Evolutionary conservation across 1,284 basidiomycete species (phyloP).

Genomic region (Irpex sp.): DNA sequence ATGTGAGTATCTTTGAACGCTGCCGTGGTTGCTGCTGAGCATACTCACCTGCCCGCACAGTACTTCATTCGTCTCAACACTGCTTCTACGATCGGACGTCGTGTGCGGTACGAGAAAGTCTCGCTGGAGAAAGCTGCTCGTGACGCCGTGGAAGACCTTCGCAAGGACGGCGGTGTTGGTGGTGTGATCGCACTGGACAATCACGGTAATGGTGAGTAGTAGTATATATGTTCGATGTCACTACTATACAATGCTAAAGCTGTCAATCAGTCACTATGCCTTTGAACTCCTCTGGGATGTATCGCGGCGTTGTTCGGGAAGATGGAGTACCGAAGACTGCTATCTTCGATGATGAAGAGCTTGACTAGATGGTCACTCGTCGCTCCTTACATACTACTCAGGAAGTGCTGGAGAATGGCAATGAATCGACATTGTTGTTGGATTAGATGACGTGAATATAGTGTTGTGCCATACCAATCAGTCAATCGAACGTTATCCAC

Average conservation of each 20-base stretch:
- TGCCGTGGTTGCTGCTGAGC: not conserved
- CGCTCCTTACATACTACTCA: not conserved
- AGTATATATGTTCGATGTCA: not conserved
- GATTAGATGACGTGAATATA: not conserved
- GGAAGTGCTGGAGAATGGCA: not conserved
- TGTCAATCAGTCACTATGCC: constrained; percentile 53
- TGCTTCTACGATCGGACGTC: constrained; percentile 60
- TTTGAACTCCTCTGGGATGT: constrained; percentile 77
- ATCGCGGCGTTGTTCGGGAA: constrained; percentile 65
- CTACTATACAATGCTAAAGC: not conserved
- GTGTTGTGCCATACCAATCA: too few species aligned
- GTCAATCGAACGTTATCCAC: too few species aligned
- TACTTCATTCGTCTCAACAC: constrained; percentile 74
- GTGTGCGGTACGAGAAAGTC: constrained; percentile 61
- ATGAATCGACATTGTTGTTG: not conserved
- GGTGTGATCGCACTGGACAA: constrained; percentile 71
- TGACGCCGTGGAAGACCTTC: constrained; percentile 53
- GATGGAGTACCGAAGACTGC: constrained; percentile 71
- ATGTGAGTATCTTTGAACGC: constrained; percentile 40
- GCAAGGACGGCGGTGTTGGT: constrained; percentile 55
- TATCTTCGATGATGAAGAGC: constrained; percentile 70
- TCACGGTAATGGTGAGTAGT: constrained; percentile 49
- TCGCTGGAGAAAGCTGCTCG: constrained; percentile 51
- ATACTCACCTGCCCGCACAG: constrained; percentile 31
- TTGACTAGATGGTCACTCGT: constrained; percentile 21